phyloP scores from a whole-genome alignment of 2,329 filamentous ascomycete genomes.

The Aspergillus viridinutans region DNA sequence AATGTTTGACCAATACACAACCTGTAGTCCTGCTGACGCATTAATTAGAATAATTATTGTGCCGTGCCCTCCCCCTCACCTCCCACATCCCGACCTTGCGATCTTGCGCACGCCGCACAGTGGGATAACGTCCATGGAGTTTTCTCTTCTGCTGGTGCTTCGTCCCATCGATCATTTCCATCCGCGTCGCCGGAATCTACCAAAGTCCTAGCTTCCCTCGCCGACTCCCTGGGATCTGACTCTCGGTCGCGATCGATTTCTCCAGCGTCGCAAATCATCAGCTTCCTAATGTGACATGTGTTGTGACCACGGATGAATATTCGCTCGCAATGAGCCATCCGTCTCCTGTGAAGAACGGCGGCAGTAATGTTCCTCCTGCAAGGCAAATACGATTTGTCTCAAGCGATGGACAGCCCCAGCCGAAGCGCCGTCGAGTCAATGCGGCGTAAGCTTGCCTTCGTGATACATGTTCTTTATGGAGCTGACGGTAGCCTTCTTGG shows the following conservation, averaged over 20 bases:
- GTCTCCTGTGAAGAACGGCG: constrained; percentile 35
- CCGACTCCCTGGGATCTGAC: constrained; percentile 8
- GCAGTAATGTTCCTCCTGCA: constrained; percentile 27
- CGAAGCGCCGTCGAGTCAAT: constrained; percentile 73
- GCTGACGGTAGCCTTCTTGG: background rate
- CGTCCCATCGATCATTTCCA: constrained; percentile 13
- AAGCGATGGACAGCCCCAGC: constrained; percentile 74
- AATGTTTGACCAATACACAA: background rate
- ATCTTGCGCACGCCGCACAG: constrained; percentile 12
- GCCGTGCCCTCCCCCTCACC: background rate
- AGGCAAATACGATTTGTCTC: constrained; percentile 71
- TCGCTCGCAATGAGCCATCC: constrained; percentile 39
- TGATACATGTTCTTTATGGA: constrained; percentile 7
- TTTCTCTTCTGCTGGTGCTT: constrained; percentile 14
- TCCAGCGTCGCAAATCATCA: constrained; percentile 4
- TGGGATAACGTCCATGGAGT: constrained; percentile 20
- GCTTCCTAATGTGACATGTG: constrained; percentile 34
- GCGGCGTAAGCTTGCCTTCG: constrained; percentile 57
- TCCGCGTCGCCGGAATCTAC: constrained; percentile 8
- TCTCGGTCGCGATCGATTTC: constrained; percentile 9
- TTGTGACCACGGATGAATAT: constrained; percentile 29
- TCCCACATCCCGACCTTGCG: constrained; percentile 7
- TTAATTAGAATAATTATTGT: background rate
- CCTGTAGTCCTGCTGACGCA: constrained; percentile 1
- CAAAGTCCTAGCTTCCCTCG: background rate